Evolutionary conservation across 495 filamentous ascomycete species (phyloP).

Genomic region (Penicillium atrosanguineum): DNA sequence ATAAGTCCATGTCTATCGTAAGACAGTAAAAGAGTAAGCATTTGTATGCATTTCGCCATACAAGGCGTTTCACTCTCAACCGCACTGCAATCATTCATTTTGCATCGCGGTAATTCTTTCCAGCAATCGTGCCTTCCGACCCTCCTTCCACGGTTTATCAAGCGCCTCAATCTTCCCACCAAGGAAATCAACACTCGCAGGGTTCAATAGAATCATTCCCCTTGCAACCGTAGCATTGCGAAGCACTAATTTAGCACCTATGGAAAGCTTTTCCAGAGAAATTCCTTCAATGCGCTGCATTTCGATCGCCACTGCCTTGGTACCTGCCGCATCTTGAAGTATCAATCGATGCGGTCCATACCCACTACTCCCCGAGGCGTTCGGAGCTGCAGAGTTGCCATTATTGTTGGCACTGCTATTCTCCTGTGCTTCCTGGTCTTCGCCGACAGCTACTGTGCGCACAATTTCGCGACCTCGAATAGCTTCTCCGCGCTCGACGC

Average conservation of each 20-base stretch:
- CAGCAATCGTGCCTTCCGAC: constrained; percentile 66
- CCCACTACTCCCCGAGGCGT: constrained; percentile 22
- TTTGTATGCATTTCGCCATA: background rate
- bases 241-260: constrained; percentile 80
- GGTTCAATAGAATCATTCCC: constrained; percentile 74
- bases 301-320: constrained; percentile 70
- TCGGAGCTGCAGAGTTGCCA: constrained; percentile 7
- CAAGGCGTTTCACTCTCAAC: constrained; percentile 2
- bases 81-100: constrained; percentile 4
- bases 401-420: constrained; percentile 15
- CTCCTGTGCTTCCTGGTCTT: constrained; percentile 36
- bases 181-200: constrained; percentile 58
- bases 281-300: constrained; percentile 63
- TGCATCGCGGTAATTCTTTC: constrained; percentile 47
- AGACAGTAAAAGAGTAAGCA: background rate
- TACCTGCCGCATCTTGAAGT: constrained; percentile 75
- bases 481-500: constrained; percentile 76
- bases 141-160: constrained; percentile 73
- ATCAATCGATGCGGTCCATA: constrained; percentile 74
- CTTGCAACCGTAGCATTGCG: constrained; percentile 64
- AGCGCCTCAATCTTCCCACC: constrained; percentile 85
- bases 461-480: constrained; percentile 82
- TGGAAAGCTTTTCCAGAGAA: constrained; percentile 60
- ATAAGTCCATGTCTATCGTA: background rate
- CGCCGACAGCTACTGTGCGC: constrained; percentile 58